phyloP scores from a whole-genome alignment of 805 yeast species.

The Kluyveromyces starmeri region DNA sequence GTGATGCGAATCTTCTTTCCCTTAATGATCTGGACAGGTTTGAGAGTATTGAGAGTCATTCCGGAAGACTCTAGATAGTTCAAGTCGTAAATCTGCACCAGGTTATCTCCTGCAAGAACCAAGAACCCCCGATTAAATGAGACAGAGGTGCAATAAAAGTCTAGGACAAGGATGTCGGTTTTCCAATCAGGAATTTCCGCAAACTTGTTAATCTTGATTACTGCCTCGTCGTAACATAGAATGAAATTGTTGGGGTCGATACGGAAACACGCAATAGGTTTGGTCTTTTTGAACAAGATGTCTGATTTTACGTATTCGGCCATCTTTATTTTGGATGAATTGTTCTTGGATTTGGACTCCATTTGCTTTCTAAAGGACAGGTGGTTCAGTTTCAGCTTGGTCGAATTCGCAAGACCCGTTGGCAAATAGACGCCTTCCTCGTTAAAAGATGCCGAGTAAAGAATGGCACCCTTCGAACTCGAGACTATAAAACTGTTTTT shows the following conservation, averaged over 20 bases:
- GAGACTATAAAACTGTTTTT: slow-evolving; percentile 60
- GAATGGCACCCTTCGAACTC: slow-evolving; percentile 57
- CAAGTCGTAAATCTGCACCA: slow-evolving; percentile 60
- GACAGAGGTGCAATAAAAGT: slow-evolving; percentile 34
- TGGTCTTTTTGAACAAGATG: slow-evolving; percentile 28
- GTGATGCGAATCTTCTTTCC: slow-evolving; percentile 57
- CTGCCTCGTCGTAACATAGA: slow-evolving; percentile 62
- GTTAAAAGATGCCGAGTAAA: slow-evolving; percentile 44
- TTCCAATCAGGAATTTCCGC: slow-evolving; percentile 42
- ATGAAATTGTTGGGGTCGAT: slow-evolving; percentile 47
- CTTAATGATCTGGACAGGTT: slow-evolving; percentile 57
- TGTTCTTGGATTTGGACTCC: slow-evolving; percentile 18
- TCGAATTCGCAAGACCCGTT: slow-evolving; percentile 42
- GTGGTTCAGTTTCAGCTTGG: slow-evolving; percentile 15
- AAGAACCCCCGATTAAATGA: slow-evolving; percentile 40
- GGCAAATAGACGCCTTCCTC: slow-evolving; percentile 45
- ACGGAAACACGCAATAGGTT: slow-evolving; percentile 58
- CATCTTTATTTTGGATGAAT: slow-evolving; percentile 25
- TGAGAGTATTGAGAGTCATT: slow-evolving; percentile 30
- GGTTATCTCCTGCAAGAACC: slow-evolving; percentile 51
- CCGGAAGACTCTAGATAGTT: slow-evolving; percentile 32
- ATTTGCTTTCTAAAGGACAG: slow-evolving; percentile 15
- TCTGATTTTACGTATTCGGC: slow-evolving; percentile 32
- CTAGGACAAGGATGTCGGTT: slow-evolving; percentile 33
- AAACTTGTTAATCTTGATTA: slow-evolving; percentile 51